phyloP scores from a whole-genome alignment of 164 flowering plant species.

The Cinnamomum chago region DNA sequence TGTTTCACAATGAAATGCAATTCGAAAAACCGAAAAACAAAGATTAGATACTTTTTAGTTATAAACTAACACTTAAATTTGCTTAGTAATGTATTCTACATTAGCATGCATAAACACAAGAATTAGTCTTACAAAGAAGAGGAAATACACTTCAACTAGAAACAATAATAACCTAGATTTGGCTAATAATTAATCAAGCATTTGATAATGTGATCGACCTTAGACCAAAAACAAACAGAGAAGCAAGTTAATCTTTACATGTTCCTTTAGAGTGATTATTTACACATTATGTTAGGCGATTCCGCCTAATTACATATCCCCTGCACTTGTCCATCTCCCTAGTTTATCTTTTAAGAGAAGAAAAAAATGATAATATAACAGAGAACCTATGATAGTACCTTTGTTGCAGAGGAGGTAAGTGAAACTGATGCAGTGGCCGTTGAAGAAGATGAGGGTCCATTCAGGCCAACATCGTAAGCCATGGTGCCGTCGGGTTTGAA shows the following conservation, averaged over 20 bases:
- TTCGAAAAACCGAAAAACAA: conserved; percentile 8
- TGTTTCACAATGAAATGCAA: conserved; percentile 34
- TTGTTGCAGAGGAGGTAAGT: conserved; percentile 51
- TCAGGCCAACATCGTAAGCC: conserved; percentile 77
- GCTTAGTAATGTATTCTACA: not conserved
- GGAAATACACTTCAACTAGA: not conserved
- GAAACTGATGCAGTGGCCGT: conserved; percentile 36
- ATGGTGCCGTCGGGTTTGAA: conserved; percentile 83
- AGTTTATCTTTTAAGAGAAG: not conserved
- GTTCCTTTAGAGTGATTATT: not conserved
- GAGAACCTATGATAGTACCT: conserved; percentile 34
- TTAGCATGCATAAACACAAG: too few species aligned
- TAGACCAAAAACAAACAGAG: not conserved
- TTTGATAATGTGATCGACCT: not conserved
- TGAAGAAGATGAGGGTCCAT: conserved; percentile 33
- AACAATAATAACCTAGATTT: too few species aligned
- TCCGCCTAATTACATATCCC: not conserved
- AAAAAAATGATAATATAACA: not conserved
- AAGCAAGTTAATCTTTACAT: not conserved
- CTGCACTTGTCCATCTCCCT: not conserved
- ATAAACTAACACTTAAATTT: not conserved
- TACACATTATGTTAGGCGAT: conserved; percentile 2
- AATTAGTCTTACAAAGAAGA: not conserved
- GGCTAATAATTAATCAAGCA: too few species aligned
- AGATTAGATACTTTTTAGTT: not conserved